Evolutionary conservation across 1,284 basidiomycete genomes (phyloP), one percentile per base, ranked within the genome.

Genomic region (Pholiota adiposa): DNA sequence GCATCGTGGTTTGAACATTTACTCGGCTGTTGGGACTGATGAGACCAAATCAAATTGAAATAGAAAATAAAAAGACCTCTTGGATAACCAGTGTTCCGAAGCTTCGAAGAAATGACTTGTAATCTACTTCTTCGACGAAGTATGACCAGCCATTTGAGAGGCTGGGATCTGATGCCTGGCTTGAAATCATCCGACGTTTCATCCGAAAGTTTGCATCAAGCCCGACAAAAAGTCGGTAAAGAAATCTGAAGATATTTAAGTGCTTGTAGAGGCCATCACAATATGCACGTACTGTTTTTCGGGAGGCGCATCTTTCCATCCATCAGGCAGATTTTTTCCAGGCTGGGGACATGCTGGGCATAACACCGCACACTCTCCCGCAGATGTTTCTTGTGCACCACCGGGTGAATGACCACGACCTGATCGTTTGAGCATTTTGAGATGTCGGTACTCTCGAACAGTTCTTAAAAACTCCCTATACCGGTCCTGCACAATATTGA

Each of bases 331-430:
- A 48, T 74, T 75, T 2, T 59, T 61, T 1, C 68, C 69, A 0
- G 66, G 66, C 7, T 72, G 67, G 1, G 72, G 73, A 56, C 72
- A 75, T 8, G 72, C 72, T 4, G 70, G 70, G 53, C 72, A 74
- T 6, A 66, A 50, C 7, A 75, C 51, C 1, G 68, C 70, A 27
- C 63, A 67, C 31, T 69, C 62, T 1, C 73, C 72, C 4, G 40
- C 50, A 11, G 40, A 11, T n/a, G 72, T 74, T 5, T 55, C 60
- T 1, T 29, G 58, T 1, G 68, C 61, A 11, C 70, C 65, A 12
- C 40, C 21, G 5, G 60, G 53, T n/a, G 65, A 59, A 59, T 70
- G 59, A 3, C 68, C 69, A 8, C 65, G 64, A 16, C 66, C 71
- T 5, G 51, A 52, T 7, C 69, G 63, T 54, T 73, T 73, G 8